These are phyloP conservation scores for Brettanomyces sp. DNA, from an alignment of 805 yeast genomes.

Conservation along the genomic window DNA sequence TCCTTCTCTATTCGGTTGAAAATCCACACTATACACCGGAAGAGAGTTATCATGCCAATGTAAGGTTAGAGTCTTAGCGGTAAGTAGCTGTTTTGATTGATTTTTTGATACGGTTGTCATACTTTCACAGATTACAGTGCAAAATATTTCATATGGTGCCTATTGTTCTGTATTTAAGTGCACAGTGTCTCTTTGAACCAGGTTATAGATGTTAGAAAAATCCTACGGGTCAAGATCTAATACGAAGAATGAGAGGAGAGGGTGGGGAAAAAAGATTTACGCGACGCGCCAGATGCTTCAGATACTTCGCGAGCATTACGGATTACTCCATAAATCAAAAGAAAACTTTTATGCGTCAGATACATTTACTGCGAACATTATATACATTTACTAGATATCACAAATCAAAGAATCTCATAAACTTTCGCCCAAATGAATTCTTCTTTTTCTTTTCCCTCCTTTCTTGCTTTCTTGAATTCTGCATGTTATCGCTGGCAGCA, in stretches of 20 bases:
- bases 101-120: background rate
- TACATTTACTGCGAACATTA: too few relatives aligned
- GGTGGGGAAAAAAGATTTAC: too few relatives aligned
- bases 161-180: background rate
- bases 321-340: too few relatives aligned
- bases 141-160: background rate
- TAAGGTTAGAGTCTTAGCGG: conserved; percentile 42
- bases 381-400: background rate
- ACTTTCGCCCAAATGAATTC: conserved; percentile 10
- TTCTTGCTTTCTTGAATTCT: too few relatives aligned
- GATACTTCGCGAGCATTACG: too few relatives aligned
- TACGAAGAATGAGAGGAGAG: too few relatives aligned
- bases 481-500: too few relatives aligned
- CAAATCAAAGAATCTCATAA: conserved; percentile 21
- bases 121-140: background rate
- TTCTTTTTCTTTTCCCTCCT: background rate
- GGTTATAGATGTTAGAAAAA: too few relatives aligned
- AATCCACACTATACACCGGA: conserved; percentile 62
- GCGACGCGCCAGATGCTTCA: too few relatives aligned
- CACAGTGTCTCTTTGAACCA: background rate
- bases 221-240: too few relatives aligned
- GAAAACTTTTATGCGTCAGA: too few relatives aligned
- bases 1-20: conserved; percentile 37
- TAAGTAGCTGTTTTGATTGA: conserved; percentile 6
- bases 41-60: conserved; percentile 72